Percentiles rank a stretch among this genome's conserved stretches.
Evolutionary conservation across 2,329 filamentous ascomycete species (phyloP).

Genomic region (Colletotrichum musicola): DNA sequence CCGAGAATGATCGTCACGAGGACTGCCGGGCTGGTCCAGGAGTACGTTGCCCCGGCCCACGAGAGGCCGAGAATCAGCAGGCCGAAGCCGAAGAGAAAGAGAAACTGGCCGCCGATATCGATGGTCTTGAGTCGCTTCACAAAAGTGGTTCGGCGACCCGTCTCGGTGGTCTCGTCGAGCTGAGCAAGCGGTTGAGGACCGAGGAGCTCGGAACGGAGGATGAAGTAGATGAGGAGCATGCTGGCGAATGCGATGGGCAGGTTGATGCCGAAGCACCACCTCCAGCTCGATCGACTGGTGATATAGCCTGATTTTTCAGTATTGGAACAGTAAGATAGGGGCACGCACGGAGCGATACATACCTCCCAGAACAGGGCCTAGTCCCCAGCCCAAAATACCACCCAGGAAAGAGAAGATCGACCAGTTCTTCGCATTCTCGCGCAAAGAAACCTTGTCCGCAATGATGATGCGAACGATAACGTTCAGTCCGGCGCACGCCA

Average conservation of each 20-base stretch:
- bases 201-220: conserved; percentile 71
- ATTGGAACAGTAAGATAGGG: too few species aligned
- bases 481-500: conserved; percentile 71
- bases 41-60: conserved; percentile 67
- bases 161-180: conserved; percentile 54
- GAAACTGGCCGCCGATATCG: conserved; percentile 66
- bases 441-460: conserved; percentile 72
- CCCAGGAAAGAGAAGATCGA: conserved; percentile 71
- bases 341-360: conserved; percentile 2
- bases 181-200: conserved; percentile 63
- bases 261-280: conserved; percentile 76
- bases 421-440: conserved; percentile 73
- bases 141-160: conserved; percentile 51
- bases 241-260: conserved; percentile 67
- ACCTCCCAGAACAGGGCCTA: conserved; percentile 73
- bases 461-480: conserved; percentile 73
- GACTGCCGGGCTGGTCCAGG: conserved; percentile 63
- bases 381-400: conserved; percentile 66
- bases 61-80: conserved; percentile 67
- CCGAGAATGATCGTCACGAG: conserved; percentile 63
- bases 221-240: conserved; percentile 65
- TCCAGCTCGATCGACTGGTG: conserved; percentile 65
- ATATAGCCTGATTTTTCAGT: conserved; percentile 55
- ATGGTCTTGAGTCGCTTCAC: conserved; percentile 63
- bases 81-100: conserved; percentile 68